phyloP scores from a whole-genome alignment of 2,329 filamentous ascomycete species.

The Aspergillus nomiae region DNA sequence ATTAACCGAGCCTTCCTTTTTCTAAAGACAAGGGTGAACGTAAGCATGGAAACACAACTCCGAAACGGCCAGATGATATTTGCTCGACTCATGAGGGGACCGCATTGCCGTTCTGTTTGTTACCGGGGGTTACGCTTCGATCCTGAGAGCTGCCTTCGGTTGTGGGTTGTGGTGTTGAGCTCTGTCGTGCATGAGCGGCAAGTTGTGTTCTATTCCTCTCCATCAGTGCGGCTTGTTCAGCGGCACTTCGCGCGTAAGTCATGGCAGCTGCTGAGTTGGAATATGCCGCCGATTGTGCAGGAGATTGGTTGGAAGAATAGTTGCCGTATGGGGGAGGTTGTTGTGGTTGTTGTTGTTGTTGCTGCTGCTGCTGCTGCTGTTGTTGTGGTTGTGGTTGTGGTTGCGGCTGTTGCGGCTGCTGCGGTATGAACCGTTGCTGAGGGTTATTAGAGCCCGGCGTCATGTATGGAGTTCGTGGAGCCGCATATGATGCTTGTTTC shows the following conservation, averaged over 20 bases:
- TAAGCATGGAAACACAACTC: conserved; percentile 16
- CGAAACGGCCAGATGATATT: background rate
- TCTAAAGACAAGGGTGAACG: conserved; percentile 3
- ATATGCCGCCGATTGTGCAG: conserved; percentile 32
- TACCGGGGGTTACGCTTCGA: conserved; percentile 37
- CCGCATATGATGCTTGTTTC: conserved; percentile 32
- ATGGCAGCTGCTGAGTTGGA: conserved; percentile 38
- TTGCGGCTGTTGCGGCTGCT: conserved; percentile 10
- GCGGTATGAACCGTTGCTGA: conserved; percentile 34
- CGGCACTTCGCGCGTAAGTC: conserved; percentile 41
- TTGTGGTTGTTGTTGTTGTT: conserved; percentile 8
- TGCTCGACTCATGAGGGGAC: conserved; percentile 24
- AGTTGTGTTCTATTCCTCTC: conserved; percentile 42
- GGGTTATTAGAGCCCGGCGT: conserved; percentile 31
- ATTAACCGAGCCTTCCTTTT: conserved; percentile 10
- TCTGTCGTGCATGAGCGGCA: conserved; percentile 33
- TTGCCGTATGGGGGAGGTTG: conserved; percentile 28
- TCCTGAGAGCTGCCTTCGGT: conserved; percentile 34
- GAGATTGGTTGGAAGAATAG: conserved; percentile 33
- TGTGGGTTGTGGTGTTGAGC: conserved; percentile 37
- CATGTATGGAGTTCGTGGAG: conserved; percentile 40
- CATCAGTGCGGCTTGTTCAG: conserved; percentile 43
- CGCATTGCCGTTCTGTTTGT: conserved; percentile 35
- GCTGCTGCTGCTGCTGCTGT: background rate
- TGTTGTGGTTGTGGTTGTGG: background rate